These are phyloP conservation scores for Termitomyces sp. DNA, from an alignment of 768 basidiomycete species.

Conservation along the genomic window DNA sequence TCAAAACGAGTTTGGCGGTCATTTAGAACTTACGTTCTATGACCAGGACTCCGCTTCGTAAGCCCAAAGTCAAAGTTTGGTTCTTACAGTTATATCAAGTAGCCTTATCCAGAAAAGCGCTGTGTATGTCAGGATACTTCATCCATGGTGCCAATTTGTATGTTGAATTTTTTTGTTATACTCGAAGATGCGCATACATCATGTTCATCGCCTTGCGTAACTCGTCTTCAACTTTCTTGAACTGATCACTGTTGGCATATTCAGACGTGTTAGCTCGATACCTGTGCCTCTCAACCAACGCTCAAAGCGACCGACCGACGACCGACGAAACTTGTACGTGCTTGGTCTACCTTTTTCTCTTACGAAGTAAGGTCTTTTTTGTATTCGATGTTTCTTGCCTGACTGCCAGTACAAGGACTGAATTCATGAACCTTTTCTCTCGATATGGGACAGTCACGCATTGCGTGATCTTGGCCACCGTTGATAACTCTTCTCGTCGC, in stretches of 20 bases:
- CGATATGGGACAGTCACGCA: slow-evolving; percentile 67
- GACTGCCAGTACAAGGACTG: slow-evolving; percentile 30
- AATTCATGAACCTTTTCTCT: slow-evolving; percentile 60
- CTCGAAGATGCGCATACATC: slow-evolving; percentile 14
- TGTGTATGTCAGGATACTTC: slow-evolving; percentile 64
- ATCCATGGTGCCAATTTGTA: slow-evolving; percentile 54
- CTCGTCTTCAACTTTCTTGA: neutral
- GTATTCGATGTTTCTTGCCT: neutral
- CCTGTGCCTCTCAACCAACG: slow-evolving; percentile 19
- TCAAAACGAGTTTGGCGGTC: slow-evolving; percentile 32
- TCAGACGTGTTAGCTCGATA: slow-evolving; percentile 37
- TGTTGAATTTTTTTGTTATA: slow-evolving; percentile 23
- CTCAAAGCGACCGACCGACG: slow-evolving; percentile 30
- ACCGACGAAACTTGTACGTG: slow-evolving; percentile 81
- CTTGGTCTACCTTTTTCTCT: slow-evolving; percentile 81
- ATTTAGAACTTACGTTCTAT: slow-evolving; percentile 51
- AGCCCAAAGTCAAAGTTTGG: slow-evolving; percentile 14
- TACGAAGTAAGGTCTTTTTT: slow-evolving; percentile 51
- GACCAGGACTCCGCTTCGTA: slow-evolving; percentile 50
- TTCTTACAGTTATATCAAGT: neutral
- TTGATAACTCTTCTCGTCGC: slow-evolving; percentile 79
- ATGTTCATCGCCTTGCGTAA: slow-evolving; percentile 11
- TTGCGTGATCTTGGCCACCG: slow-evolving; percentile 78
- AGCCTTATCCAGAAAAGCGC: slow-evolving; percentile 47
- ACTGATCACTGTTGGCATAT: neutral